phyloP scores from a whole-genome alignment of 2,329 filamentous ascomycete species.

The Gyromitra esculenta region DNA sequence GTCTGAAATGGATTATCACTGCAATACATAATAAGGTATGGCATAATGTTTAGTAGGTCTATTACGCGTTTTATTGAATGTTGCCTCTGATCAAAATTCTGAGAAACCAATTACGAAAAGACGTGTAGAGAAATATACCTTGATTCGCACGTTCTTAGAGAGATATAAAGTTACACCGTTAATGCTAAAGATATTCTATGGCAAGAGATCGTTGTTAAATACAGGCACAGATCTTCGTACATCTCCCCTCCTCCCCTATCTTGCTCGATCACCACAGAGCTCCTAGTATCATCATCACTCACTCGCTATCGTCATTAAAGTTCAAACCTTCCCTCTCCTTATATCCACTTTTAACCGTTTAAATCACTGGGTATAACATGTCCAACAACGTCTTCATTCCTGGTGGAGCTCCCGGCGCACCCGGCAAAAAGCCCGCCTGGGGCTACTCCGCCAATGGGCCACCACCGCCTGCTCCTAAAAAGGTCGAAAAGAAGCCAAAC shows the following conservation, averaged over 20 bases:
- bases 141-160: not conserved
- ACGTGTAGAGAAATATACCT: not conserved
- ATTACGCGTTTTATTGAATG: not conserved
- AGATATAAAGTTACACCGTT: not conserved
- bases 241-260: not conserved
- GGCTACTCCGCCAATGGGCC: constrained; percentile 7
- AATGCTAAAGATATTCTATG: constrained; percentile 17
- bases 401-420: not conserved
- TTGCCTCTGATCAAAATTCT: not conserved
- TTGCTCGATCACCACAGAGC: not conserved
- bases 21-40: not conserved
- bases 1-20: not conserved
- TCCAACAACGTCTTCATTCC: constrained; percentile 11
- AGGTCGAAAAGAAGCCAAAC: constrained; percentile 19
- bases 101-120: not conserved
- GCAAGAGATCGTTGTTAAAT: not conserved
- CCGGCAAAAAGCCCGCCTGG: constrained; percentile 22
- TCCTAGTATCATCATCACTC: constrained; percentile 7
- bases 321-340: not conserved
- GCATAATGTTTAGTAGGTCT: not conserved
- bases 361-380: not conserved
- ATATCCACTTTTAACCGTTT: not conserved
- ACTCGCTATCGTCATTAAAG: not conserved
- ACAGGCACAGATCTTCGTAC: not conserved
- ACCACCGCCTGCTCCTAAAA: constrained; percentile 18